Evolutionary conservation across 169 alveolate species (phyloP).

Genomic region (Cryptosporidium parvum): DNA sequence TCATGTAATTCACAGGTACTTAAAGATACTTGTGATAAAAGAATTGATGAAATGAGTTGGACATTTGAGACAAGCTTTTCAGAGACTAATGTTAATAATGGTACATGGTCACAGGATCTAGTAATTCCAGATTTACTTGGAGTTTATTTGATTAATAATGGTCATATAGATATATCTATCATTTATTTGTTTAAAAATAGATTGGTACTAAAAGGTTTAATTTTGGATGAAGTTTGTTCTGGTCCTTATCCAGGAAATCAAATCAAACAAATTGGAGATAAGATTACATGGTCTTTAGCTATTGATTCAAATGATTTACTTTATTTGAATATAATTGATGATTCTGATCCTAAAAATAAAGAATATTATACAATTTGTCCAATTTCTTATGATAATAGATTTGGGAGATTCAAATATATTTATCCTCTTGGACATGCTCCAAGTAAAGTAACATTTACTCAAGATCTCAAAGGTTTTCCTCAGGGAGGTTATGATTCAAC

Average conservation of each 20-base stretch:
- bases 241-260: constrained; percentile 53
- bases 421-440: neutral
- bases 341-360: no score
- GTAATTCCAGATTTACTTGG: neutral
- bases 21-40: neutral
- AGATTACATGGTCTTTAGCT: constrained; percentile 23
- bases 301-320: neutral
- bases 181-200: constrained; percentile 35
- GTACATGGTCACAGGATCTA: constrained; percentile 1
- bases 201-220: neutral
- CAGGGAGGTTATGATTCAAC: constrained; percentile 5
- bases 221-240: constrained; percentile 19
- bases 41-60: neutral
- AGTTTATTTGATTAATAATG: neutral
- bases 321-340: neutral
- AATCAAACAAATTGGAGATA: neutral
- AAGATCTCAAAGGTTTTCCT: neutral
- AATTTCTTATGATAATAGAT: no score
- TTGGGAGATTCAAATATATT: neutral
- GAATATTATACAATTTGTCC: neutral
- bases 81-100: constrained; percentile 16
- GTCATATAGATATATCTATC: neutral
- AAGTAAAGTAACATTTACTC: neutral
- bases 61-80: neutral
- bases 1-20: constrained; percentile 2